Evolutionary conservation across 192 early-diverging fungal species (phyloP).

Genomic region (Haplosporangium gracile): DNA sequence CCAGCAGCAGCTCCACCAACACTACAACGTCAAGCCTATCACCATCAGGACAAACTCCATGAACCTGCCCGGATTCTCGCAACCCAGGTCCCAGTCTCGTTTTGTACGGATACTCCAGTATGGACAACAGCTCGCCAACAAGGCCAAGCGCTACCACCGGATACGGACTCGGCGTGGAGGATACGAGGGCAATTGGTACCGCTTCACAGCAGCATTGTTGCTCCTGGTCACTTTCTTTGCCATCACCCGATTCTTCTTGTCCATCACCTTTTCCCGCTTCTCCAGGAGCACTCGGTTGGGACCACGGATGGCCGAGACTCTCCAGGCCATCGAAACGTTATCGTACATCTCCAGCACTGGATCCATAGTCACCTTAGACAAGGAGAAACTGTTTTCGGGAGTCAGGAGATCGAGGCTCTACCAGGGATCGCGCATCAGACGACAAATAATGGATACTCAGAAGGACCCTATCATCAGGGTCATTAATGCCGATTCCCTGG

Average conservation of each 20-base stretch:
- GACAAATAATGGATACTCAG: constrained; percentile 55
- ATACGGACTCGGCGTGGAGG: constrained; percentile 39
- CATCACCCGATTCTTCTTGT: constrained; percentile 16
- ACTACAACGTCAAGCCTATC: constrained; percentile 50
- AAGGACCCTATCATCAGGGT: constrained; percentile 49
- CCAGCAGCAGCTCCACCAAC: constrained; percentile 22
- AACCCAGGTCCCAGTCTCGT: constrained; percentile 20
- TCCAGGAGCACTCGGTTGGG: constrained; percentile 9
- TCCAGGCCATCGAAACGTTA: constrained; percentile 34
- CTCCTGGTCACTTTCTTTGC: constrained; percentile 16
- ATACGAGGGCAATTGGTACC: constrained; percentile 46
- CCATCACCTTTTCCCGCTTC: constrained; percentile 13
- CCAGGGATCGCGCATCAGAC: constrained; percentile 36
- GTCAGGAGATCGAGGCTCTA: constrained; percentile 45
- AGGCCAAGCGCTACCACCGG: constrained; percentile 36
- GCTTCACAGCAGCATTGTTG: not conserved
- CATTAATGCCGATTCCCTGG: constrained; percentile 47
- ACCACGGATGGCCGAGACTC: constrained; percentile 45
- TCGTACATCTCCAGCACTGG: constrained; percentile 41
- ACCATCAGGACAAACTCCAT: constrained; percentile 47
- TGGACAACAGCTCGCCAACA: constrained; percentile 25
- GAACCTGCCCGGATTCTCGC: constrained; percentile 31
- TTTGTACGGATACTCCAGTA: constrained; percentile 15
- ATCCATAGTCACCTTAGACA: constrained; percentile 25
- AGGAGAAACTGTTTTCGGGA: constrained; percentile 45